These are phyloP conservation scores for Saprolegnia diclina DNA, from an alignment of 352 stramenopile species.

Conservation along the genomic window DNA sequence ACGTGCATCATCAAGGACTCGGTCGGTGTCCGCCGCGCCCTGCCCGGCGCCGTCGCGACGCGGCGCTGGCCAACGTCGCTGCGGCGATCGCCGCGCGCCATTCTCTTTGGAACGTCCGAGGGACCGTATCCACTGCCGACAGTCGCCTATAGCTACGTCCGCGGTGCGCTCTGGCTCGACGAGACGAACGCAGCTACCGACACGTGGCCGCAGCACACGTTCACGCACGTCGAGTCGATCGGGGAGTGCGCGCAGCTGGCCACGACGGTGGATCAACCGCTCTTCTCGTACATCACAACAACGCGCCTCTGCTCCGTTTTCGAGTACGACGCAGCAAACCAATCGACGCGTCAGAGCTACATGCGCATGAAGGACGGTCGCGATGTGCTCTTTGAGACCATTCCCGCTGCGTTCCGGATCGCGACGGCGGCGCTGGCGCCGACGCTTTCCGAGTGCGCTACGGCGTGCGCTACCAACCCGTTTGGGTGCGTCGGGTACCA, in stretches of 20 bases:
- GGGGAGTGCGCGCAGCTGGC: neutral
- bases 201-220: neutral
- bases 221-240: neutral
- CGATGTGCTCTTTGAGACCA: neutral
- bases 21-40: neutral
- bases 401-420: neutral
- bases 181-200: neutral
- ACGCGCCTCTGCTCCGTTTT: neutral
- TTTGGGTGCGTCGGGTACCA: neutral
- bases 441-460: neutral
- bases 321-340: neutral
- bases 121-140: neutral
- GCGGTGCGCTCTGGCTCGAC: neutral
- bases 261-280: neutral
- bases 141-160: neutral
- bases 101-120: neutral
- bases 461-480: neutral
- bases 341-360: neutral
- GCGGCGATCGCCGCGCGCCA: neutral
- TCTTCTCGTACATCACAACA: neutral
- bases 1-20: constrained; percentile 5
- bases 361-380: neutral
- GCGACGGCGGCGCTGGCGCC: neutral
- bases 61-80: neutral
- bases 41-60: neutral